Evolutionary conservation across 768 basidiomycete species (phyloP), one percentile per base, ranked within the genome.

Genomic region (Kwoniella sp.): DNA sequence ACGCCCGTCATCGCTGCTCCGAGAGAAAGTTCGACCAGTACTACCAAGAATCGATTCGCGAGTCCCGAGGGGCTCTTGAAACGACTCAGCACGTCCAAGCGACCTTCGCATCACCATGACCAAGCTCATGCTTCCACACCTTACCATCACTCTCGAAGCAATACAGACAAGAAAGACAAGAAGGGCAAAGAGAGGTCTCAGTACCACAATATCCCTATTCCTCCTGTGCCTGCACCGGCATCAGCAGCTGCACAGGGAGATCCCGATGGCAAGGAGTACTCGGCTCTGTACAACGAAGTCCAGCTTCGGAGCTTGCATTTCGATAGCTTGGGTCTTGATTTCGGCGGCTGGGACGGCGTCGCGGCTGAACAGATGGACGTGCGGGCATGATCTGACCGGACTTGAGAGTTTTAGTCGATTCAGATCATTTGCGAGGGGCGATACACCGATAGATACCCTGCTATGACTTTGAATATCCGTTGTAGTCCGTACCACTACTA

Each of bases 291-390:
- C 4, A 50, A 17, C 17, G 59, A 58, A 1, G 60, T 70, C 9
- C 71, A 75, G 58, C 57, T 75, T 23, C 58, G 62, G 22, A 73
- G 72, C 60, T 47, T 75, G 38, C 70, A 75, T 52, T 75, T 75
- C 50, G 74, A 75, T 26, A 54, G 58, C 58, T 34, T 75, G 9
- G 72, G 70, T 2, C 54, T 75, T 23, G 68, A 73, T 47, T 68
- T 73, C 52, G 68, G 56, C 51, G 58, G 48, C 1, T 65, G 63
- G 63, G 51, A 23, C 28, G 55, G 48, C 26, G 38, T 5, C 34
- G 13, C 13, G 34, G 7, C 34, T 34, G 34, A 34, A 34, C 34
- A 34, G 34, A 34, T 34, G 5, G 34, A 13, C 34, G 34, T 13
- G 13, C 34, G 13, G 34, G 34, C 34, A n/a, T n/a, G n/a, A n/a